Percentiles rank a stretch among this genome's conserved stretches.
phyloP scores from a whole-genome alignment of 2,329 filamentous ascomycete species.

The Endothia cerciana region DNA sequence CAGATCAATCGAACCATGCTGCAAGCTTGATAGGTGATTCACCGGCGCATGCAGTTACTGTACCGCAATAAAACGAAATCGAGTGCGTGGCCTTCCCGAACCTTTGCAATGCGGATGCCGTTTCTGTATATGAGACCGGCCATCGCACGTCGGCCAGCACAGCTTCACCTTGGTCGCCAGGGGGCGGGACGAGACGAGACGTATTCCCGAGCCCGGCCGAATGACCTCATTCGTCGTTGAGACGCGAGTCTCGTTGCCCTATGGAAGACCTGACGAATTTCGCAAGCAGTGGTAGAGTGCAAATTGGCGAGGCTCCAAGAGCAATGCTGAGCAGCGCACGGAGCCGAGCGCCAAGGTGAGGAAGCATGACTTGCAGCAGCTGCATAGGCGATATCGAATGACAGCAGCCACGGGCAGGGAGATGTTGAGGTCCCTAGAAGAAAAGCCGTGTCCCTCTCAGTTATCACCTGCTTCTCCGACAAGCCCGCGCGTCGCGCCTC shows the following conservation, averaged over 20 bases:
- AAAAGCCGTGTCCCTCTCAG: background rate
- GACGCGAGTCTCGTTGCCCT: background rate
- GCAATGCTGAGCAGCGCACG: background rate
- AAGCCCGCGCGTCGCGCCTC: constrained; percentile 2
- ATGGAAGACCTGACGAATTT: background rate
- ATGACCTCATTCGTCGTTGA: background rate
- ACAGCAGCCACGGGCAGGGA: background rate
- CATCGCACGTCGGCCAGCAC: background rate
- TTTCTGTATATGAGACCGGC: background rate
- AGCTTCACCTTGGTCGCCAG: background rate
- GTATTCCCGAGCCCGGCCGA: background rate
- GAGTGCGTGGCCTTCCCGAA: background rate
- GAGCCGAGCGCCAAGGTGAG: background rate
- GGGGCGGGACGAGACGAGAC: background rate
- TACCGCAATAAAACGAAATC: background rate
- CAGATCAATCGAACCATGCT: constrained; percentile 1
- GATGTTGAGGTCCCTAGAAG: background rate
- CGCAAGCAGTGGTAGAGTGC: background rate
- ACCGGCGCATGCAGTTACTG: constrained; percentile 1
- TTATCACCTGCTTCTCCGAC: background rate
- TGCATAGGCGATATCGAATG: background rate
- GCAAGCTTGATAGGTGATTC: background rate
- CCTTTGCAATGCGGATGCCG: constrained; percentile 4
- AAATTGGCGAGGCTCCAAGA: background rate
- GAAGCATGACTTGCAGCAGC: constrained; percentile 1